A percentile compares a stretch with the other conserved stretches of the same genome.
Evolutionary conservation across 2,329 filamentous ascomycete genomes (phyloP).

Genomic region (Trichoderma oligosporum): DNA sequence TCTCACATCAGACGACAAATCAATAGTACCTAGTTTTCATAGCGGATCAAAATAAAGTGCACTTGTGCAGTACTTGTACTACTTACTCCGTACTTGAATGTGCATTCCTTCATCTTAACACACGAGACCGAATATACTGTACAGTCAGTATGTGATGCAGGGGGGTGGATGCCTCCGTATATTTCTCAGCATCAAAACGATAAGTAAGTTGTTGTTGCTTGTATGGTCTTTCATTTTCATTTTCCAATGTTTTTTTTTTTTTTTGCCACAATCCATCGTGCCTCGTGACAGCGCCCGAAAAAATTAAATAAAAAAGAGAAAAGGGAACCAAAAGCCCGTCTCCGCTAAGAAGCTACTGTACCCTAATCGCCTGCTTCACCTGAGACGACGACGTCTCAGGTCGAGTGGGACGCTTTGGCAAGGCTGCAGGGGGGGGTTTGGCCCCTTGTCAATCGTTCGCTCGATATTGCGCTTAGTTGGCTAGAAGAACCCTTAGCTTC

Average conservation of each 20-base stretch:
- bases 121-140: too few relatives aligned
- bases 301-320: background rate
- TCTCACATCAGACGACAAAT: slow-evolving; percentile 14
- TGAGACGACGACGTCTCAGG: slow-evolving; percentile 26
- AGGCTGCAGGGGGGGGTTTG: slow-evolving; percentile 19
- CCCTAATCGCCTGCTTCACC: slow-evolving; percentile 21
- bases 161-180: too few relatives aligned
- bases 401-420: slow-evolving; percentile 17
- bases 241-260: background rate
- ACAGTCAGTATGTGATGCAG: too few relatives aligned
- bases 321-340: slow-evolving; percentile 5
- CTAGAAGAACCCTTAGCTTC: slow-evolving; percentile 10
- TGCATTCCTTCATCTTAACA: too few relatives aligned
- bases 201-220: too few relatives aligned
- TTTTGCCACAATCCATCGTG: background rate
- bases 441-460: slow-evolving; percentile 9
- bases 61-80: background rate
- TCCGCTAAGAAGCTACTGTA: slow-evolving; percentile 11
- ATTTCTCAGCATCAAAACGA: background rate
- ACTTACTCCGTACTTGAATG: too few relatives aligned
- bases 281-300: background rate
- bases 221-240: too few relatives aligned
- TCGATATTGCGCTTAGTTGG: slow-evolving; percentile 4
- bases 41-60: background rate
- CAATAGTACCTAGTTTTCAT: too few relatives aligned